A percentile compares a stretch with the other conserved stretches of the same genome.
Evolutionary conservation across 805 yeast species (phyloP).

Genomic region (Starmerella stigmatis): DNA sequence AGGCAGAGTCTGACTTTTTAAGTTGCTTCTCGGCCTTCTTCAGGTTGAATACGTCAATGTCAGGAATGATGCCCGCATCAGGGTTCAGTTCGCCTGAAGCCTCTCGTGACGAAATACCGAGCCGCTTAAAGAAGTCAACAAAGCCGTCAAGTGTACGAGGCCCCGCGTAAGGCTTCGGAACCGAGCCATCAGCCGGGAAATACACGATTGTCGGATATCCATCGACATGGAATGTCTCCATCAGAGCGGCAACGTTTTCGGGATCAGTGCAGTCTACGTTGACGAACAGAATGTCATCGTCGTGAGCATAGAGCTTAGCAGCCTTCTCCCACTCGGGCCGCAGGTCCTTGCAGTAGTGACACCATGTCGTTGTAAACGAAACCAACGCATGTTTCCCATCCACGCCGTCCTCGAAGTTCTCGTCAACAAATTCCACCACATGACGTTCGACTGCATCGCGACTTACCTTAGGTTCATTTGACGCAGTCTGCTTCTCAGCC

Average conservation of each 20-base stretch:
- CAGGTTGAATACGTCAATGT: constrained; percentile 26
- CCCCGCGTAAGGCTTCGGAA: constrained; percentile 37
- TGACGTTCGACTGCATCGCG: constrained; percentile 10
- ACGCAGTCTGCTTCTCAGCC: neutral
- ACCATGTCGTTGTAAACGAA: constrained; percentile 55
- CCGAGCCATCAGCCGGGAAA: constrained; percentile 30
- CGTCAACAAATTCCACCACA: constrained; percentile 30
- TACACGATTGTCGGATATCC: constrained; percentile 48
- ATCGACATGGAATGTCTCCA: constrained; percentile 35
- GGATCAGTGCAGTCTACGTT: constrained; percentile 40
- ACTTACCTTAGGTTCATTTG: constrained; percentile 1
- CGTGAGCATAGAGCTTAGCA: constrained; percentile 39
- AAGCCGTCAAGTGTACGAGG: constrained; percentile 42
- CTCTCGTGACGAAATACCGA: constrained; percentile 35
- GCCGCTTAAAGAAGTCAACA: constrained; percentile 38
- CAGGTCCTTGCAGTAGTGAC: constrained; percentile 46
- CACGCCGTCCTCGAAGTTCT: constrained; percentile 37
- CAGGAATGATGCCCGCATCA: constrained; percentile 36
- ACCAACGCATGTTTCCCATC: constrained; percentile 36
- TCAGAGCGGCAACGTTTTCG: constrained; percentile 33
- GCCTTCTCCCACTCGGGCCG: constrained; percentile 42
- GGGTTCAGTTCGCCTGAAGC: constrained; percentile 34
- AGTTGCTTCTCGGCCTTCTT: constrained; percentile 28
- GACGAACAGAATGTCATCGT: constrained; percentile 36
- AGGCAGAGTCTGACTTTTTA: constrained; percentile 12